phyloP scores from a whole-genome alignment of 208 protist genomes.

The Trypanosoma caninum region DNA sequence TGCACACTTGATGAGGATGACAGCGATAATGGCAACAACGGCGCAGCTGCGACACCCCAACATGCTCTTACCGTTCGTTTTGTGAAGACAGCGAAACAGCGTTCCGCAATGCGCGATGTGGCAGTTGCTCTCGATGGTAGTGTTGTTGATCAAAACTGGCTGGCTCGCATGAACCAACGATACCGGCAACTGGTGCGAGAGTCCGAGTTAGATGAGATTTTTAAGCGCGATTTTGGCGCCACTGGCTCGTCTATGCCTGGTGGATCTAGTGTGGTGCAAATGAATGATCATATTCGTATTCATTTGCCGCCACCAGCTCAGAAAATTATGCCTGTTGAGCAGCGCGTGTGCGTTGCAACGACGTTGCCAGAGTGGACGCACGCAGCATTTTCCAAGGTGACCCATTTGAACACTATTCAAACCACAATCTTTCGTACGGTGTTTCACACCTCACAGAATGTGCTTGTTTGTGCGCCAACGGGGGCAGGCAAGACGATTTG shows the following conservation, averaged over 20 bases:
- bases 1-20: conserved; percentile 77
- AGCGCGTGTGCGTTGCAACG: conserved; percentile 78
- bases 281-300: conserved; percentile 67
- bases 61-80: conserved; percentile 62
- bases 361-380: conserved; percentile 89
- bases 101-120: conserved; percentile 30
- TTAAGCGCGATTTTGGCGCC: conserved; percentile 78
- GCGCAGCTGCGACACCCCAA: conserved; percentile 11
- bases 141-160: conserved; percentile 67
- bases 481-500: conserved; percentile 98
- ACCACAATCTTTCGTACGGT: conserved; percentile 94
- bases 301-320: conserved; percentile 78
- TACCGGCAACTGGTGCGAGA: conserved; percentile 84
- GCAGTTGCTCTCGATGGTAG: conserved; percentile 45
- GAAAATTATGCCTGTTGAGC: conserved; percentile 60
- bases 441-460: conserved; percentile 97
- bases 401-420: conserved; percentile 96
- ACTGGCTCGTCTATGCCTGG: conserved; percentile 60
- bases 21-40: conserved; percentile 16
- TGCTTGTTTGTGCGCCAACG: conserved; percentile 99
- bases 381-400: conserved; percentile 87
- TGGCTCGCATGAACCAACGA: conserved; percentile 80
- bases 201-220: conserved; percentile 82
- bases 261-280: conserved; percentile 61
- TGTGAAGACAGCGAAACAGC: conserved; percentile 55